Evolutionary conservation across 2,329 filamentous ascomycete genomes (phyloP), one percentile per base, ranked within the genome.

Genomic region (Thelonectria blattea): DNA sequence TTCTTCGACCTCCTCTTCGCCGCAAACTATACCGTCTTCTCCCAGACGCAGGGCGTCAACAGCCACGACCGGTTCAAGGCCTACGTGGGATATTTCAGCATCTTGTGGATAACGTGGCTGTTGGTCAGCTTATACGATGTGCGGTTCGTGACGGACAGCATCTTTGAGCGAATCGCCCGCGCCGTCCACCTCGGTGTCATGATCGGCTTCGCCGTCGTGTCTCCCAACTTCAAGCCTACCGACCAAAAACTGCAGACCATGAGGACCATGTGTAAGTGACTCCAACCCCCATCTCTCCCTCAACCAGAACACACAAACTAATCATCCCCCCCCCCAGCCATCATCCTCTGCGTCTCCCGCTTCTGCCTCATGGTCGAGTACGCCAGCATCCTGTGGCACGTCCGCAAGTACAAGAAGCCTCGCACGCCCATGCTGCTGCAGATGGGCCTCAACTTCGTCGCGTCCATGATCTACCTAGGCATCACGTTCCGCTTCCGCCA

Each of bases 61-160:
- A 74, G 68, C 17, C 64, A 64, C 7, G 52, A 62, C 9, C 71
- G 71, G 1, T 72, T 80, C 59, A 73, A 71, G 46, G 68, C 74
- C 6, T 76, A 75, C 39, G 62, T 75, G n/a, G 75, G 75, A 8
- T 78, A 73, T 56, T 78, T 78, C 41, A 79, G 83, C 20, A 78
- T 90, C 17, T 76, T 90, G 6, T 90, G 87, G 88, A 83, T 88
- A 60, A 89, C 85, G n/a, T 90, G 88, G 88, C 81, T 89, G 37
- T 79, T 88, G 60, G 83, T 86, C 22, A 82, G 83, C 8, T 75
- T 90, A 1, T 89, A 87, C 71, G 88, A 91, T 72, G 83, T 90
- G 37, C 85, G 88, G 0, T 90, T 88, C 70, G 82, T 85, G 1
- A 80, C 84, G 22, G 88, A 91, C 72, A 87, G 83, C 41, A 78